A percentile compares a stretch with the other conserved stretches of the same genome.
Conservation (phyloP, 1,284 basidiomycete genomes). For the Anthracocystis panici-leucophaei region DNA sequence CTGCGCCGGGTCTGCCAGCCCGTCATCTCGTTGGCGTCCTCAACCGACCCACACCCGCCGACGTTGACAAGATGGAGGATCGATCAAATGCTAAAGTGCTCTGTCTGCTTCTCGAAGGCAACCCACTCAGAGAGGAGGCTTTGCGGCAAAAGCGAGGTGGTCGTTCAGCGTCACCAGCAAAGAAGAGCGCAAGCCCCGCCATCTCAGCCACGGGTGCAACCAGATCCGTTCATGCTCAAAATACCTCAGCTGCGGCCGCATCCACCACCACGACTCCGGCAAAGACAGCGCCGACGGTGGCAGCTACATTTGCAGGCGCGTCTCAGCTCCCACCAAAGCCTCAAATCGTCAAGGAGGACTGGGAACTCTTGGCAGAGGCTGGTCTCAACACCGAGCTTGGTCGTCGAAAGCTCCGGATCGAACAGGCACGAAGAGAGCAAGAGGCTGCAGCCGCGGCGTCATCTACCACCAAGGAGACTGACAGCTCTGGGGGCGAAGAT, state of each 20-base stretch:
- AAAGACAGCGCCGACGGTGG: not conserved
- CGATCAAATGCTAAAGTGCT: constrained; percentile 28
- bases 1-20: constrained; percentile 21
- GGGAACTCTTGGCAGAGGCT: constrained; percentile 56
- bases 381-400: constrained; percentile 59
- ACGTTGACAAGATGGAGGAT: constrained; percentile 33
- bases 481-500: constrained; percentile 10
- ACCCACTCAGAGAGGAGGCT: constrained; percentile 54
- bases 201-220: not conserved
- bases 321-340: constrained; percentile 44
- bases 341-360: constrained; percentile 48
- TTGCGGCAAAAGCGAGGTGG: constrained; percentile 59
- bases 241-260: not conserved
- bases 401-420: constrained; percentile 49
- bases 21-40: constrained; percentile 55
- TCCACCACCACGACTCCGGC: not conserved
- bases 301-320: constrained; percentile 7
- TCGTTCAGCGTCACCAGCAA: constrained; percentile 37
- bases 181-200: constrained; percentile 17
- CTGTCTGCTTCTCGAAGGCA: constrained; percentile 54
- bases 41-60: constrained; percentile 31
- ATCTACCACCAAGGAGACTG: constrained; percentile 10
- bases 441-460: constrained; percentile 25
- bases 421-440: constrained; percentile 37
- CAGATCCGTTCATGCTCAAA: not conserved